A percentile compares a stretch with the other conserved stretches of the same genome.
phyloP scores from a whole-genome alignment of 2,329 filamentous ascomycete species.

The Aspergillus terreus region DNA sequence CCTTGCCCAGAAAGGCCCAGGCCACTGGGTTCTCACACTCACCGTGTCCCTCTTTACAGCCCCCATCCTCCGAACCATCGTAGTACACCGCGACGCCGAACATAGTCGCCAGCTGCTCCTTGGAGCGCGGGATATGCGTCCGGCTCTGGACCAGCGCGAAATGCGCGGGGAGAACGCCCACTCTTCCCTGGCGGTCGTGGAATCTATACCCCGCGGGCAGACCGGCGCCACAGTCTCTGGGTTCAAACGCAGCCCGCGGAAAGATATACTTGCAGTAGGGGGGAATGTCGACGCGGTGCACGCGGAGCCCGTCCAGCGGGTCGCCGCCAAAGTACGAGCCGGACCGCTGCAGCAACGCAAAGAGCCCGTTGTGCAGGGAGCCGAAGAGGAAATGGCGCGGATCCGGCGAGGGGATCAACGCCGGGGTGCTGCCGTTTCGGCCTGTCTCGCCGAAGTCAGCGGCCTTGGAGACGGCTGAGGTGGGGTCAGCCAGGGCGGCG shows the following conservation, averaged over 20 bases:
- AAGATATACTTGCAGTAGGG: slow-evolving; percentile 40
- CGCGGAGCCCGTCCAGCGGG: slow-evolving; percentile 17
- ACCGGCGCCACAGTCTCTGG: neutral
- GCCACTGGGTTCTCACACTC: slow-evolving; percentile 30
- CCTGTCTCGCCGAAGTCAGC: slow-evolving; percentile 1
- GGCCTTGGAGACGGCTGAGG: neutral
- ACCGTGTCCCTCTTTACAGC: neutral
- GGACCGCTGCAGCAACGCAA: slow-evolving; percentile 22
- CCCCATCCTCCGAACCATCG: neutral
- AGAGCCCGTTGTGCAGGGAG: slow-evolving; percentile 32
- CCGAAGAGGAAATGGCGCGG: slow-evolving; percentile 35
- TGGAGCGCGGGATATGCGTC: slow-evolving; percentile 37
- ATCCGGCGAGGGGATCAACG: slow-evolving; percentile 23
- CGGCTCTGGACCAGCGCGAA: slow-evolving; percentile 37
- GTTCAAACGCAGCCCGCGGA: neutral
- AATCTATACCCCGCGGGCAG: slow-evolving; percentile 34
- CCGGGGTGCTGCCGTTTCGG: slow-evolving; percentile 8
- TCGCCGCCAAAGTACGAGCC: slow-evolving; percentile 12
- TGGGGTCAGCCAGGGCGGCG: slow-evolving; percentile 4
- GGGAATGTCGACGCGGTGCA: slow-evolving; percentile 27
- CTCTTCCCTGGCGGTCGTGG: slow-evolving; percentile 19
- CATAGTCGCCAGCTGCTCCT: slow-evolving; percentile 28
- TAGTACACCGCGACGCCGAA: slow-evolving; percentile 34
- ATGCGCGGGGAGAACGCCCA: slow-evolving; percentile 27
- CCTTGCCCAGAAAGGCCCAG: slow-evolving; percentile 39